phyloP scores from a whole-genome alignment of 495 filamentous ascomycete genomes.

The Pseudoneurospora amorphoporcata region DNA sequence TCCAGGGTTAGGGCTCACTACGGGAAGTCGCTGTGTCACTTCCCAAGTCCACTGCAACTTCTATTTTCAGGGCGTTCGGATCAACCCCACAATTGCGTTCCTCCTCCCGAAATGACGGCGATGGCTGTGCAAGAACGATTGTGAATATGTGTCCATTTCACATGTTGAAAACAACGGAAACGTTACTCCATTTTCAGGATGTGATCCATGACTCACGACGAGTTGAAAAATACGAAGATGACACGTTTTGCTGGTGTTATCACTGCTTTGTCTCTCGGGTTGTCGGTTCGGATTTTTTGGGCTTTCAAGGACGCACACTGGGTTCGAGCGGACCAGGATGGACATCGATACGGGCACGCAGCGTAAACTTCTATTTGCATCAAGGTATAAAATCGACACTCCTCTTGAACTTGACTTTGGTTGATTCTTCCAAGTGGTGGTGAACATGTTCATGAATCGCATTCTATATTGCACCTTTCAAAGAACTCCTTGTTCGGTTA shows the following conservation, averaged over 20 bases:
- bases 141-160: not conserved
- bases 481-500: not conserved
- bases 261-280: not conserved
- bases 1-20: not conserved
- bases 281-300: not conserved
- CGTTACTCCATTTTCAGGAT: not conserved
- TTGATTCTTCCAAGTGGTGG: not conserved
- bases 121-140: not conserved
- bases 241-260: constrained; percentile 6
- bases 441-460: not conserved
- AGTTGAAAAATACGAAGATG: constrained; percentile 11
- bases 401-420: not conserved
- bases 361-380: not conserved
- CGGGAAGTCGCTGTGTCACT: not conserved
- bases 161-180: not conserved
- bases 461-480: not conserved
- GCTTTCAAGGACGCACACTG: not conserved
- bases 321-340: not conserved
- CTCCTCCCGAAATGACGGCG: not conserved
- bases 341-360: not conserved
- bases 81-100: not conserved
- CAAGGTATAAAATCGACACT: not conserved
- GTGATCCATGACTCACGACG: not conserved
- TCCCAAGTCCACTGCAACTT: not conserved
- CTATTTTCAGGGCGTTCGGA: not conserved